Evolutionary conservation across 1,139 yeast species (phyloP).

Genomic region (Magnusiomyces clavatus): DNA sequence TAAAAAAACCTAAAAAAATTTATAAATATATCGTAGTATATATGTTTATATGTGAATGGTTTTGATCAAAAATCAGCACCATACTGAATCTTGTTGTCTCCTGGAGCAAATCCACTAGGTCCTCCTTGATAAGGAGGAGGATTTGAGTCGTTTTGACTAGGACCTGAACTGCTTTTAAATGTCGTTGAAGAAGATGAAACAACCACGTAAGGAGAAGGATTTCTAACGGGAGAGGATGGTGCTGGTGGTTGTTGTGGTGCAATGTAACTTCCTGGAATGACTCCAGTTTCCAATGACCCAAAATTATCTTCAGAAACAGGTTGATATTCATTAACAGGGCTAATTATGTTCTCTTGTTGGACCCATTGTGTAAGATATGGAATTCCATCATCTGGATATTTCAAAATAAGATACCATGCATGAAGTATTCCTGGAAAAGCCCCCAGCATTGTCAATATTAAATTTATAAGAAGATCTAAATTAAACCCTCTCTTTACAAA

Average conservation of each 20-base stretch:
- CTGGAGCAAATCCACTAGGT: slow-evolving; percentile 13
- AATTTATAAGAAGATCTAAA: slow-evolving; percentile 51
- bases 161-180: not conserved
- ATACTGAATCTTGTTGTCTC: slow-evolving; percentile 24
- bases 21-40: not conserved
- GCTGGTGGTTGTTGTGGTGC: not conserved
- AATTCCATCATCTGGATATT: slow-evolving; percentile 52
- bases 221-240: not conserved
- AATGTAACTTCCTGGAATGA: not conserved
- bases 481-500: slow-evolving; percentile 60
- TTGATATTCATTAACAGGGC: slow-evolving; percentile 1
- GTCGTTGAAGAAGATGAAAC: not conserved
- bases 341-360: not conserved
- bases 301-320: not conserved
- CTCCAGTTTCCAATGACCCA: slow-evolving; percentile 1
- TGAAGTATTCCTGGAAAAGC: slow-evolving; percentile 61
- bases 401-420: slow-evolving; percentile 37
- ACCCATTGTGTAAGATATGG: slow-evolving; percentile 19
- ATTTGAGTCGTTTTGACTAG: not conserved
- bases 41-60: not conserved
- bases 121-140: slow-evolving; percentile 19
- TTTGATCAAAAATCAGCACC: slow-evolving; percentile 9
- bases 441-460: slow-evolving; percentile 51
- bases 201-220: not conserved
- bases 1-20: not conserved